phyloP scores from a whole-genome alignment of 169 alveolate species.

The Theileria equi region DNA sequence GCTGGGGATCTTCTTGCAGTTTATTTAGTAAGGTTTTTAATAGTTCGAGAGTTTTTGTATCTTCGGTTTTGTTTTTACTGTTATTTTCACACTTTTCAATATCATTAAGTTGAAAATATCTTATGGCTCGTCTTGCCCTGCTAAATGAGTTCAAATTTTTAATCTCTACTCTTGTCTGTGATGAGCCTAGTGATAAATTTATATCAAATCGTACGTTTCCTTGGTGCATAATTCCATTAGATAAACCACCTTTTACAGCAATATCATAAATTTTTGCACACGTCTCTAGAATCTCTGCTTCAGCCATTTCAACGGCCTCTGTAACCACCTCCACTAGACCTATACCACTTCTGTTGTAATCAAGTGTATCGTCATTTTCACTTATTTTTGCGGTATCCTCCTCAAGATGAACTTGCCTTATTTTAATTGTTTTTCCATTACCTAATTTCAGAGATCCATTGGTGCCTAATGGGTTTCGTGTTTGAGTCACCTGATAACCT shows the following conservation, averaged over 20 bases:
- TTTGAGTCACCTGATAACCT: constrained; percentile 74
- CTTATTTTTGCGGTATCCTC: constrained; percentile 71
- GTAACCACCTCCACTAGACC: constrained; percentile 73
- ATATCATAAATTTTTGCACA: constrained; percentile 54
- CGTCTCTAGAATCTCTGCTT: constrained; percentile 63
- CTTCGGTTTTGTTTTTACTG: background rate
- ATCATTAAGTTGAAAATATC: constrained; percentile 14
- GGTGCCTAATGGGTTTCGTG: constrained; percentile 66
- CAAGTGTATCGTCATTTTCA: constrained; percentile 40
- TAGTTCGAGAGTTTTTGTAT: background rate
- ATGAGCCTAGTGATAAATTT: constrained; percentile 63
- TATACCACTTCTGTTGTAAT: constrained; percentile 75
- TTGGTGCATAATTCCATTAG: constrained; percentile 70
- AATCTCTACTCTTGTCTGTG: constrained; percentile 58
- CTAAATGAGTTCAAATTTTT: constrained; percentile 72
- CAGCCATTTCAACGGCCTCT: constrained; percentile 59
- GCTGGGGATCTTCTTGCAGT: background rate
- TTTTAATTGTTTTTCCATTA: constrained; percentile 43
- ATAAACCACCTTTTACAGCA: constrained; percentile 51
- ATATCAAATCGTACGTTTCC: constrained; percentile 75
- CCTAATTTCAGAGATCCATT: constrained; percentile 57
- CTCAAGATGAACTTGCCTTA: constrained; percentile 67
- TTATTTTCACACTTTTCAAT: constrained; percentile 19
- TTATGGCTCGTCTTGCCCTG: constrained; percentile 41
- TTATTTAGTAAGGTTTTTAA: background rate